Evolutionary conservation across 768 basidiomycete genomes (phyloP), one percentile per base, ranked within the genome.

Genomic region (Sutorius australiensis): DNA sequence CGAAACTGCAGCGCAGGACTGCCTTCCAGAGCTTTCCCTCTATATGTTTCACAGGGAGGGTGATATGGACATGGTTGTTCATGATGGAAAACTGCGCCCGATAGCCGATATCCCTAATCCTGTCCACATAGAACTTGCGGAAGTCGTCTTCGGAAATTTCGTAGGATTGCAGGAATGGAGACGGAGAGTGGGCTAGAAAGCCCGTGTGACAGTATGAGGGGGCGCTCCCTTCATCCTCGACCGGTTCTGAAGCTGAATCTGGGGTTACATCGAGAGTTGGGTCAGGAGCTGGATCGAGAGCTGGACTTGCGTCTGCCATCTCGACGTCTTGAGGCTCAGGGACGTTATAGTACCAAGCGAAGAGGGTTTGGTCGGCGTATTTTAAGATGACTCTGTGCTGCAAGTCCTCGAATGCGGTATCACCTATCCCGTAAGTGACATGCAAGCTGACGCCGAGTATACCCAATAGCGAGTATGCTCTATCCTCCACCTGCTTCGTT

Each of bases 381-480:
- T 41, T 64, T 2, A 30, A 17, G n/a, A 70, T 57, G 46, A 68
- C 48, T 43, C 34, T 57, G 46, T 50, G 46, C 42, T 70, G 68
- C 33, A 71, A 39, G 1, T 62, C 48, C 46, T 57, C 43, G 46
- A 72, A 71, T 3, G 65, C 64, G 3, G 5, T 56, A 17, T 60
- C 47, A 0, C 55, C 64, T 41, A 61, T 56, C 31, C 71, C 71
- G 31, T 72, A 71, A 30, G 28, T 44, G 6, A 64, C 42, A 3
- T 37, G 30, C 56, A 72, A 52, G 24, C 14, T 34, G 17, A 67
- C 51, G 12, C 32, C 47, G 3, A 70, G 57, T 36, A 70, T 41
- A 3, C 67, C 70, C 52, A 70, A 34, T 37, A 70, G 46, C 19
- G 61, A 69, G 40, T 72, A 70, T 6, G 69, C 58, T 39, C n/a